Conservation (phyloP, 495 filamentous ascomycete species). For the Friedmanniomyces endolithicus region DNA sequence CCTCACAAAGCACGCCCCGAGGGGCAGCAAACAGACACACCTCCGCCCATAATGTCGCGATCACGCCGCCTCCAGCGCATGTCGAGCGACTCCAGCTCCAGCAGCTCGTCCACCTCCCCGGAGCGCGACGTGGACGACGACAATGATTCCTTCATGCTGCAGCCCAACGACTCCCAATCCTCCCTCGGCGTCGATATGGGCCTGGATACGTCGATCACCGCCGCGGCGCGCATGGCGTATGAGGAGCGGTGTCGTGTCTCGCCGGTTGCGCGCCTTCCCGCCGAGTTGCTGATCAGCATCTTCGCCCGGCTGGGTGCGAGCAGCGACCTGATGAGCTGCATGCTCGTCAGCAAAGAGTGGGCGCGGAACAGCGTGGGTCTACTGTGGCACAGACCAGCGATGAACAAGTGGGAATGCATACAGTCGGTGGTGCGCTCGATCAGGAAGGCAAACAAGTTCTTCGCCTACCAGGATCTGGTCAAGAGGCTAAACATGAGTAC, state of each 20-base stretch:
- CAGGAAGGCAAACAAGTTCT: constrained; percentile 54
- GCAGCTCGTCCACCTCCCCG: constrained; percentile 74
- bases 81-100: constrained; percentile 31
- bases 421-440: constrained; percentile 66
- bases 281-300: constrained; percentile 85
- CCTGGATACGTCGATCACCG: constrained; percentile 30
- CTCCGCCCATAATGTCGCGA: constrained; percentile 18
- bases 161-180: constrained; percentile 78
- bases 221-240: constrained; percentile 58
- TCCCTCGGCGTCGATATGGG: constrained; percentile 50
- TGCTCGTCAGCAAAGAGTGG: constrained; percentile 89
- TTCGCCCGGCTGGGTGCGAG: constrained; percentile 67
- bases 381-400: constrained; percentile 87
- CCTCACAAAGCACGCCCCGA: not conserved
- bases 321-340: constrained; percentile 67
- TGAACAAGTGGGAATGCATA: constrained; percentile 71
- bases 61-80: constrained; percentile 22
- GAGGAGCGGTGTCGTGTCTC: constrained; percentile 47
- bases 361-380: constrained; percentile 83
- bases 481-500: constrained; percentile 80
- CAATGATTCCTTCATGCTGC: constrained; percentile 78
- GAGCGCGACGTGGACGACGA: constrained; percentile 67
- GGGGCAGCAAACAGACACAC: not conserved
- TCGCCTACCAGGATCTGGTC: constrained; percentile 75
- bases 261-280: constrained; percentile 73